A percentile compares a stretch with the other conserved stretches of the same genome.
phyloP scores from a whole-genome alignment of 306 rosid genomes.

The Elaeagnus macrophylla region DNA sequence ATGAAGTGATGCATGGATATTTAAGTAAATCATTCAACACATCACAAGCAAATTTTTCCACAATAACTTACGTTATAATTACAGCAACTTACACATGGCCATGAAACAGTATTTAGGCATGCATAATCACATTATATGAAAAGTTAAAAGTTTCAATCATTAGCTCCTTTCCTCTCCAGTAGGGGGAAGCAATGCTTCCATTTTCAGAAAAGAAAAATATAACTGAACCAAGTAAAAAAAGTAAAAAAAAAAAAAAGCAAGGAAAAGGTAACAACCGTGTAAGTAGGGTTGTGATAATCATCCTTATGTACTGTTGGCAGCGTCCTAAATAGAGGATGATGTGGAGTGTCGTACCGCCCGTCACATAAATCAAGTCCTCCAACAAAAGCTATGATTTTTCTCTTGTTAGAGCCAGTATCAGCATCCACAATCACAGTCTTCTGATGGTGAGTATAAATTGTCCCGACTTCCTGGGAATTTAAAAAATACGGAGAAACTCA shows the following conservation, averaged over 20 bases:
- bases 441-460: slow-evolving; percentile 97
- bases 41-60: too few relatives aligned
- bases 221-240: too few relatives aligned
- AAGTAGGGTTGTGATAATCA: slow-evolving; percentile 94
- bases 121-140: background rate
- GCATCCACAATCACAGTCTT: slow-evolving; percentile 91
- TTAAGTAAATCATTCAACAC: too few relatives aligned
- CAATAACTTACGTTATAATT: too few relatives aligned
- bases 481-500: slow-evolving; percentile 19
- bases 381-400: slow-evolving; percentile 87
- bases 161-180: background rate
- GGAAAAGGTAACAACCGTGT: slow-evolving; percentile 43
- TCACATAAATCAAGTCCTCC: slow-evolving; percentile 98
- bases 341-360: slow-evolving; percentile 87
- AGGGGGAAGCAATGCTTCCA: background rate
- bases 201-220: too few relatives aligned
- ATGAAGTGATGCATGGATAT: too few relatives aligned
- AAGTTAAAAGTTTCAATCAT: background rate
- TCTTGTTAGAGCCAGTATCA: slow-evolving; percentile 62
- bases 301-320: slow-evolving; percentile 76
- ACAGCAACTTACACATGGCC: too few relatives aligned
- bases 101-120: too few relatives aligned
- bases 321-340: slow-evolving; percentile 63
- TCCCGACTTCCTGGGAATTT: slow-evolving; percentile 68
- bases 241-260: slow-evolving; percentile 1